Percentiles rank a stretch among this genome's conserved stretches.
Evolutionary conservation across 2,329 filamentous ascomycete genomes (phyloP).

Genomic region (Mariannaea elegans): DNA sequence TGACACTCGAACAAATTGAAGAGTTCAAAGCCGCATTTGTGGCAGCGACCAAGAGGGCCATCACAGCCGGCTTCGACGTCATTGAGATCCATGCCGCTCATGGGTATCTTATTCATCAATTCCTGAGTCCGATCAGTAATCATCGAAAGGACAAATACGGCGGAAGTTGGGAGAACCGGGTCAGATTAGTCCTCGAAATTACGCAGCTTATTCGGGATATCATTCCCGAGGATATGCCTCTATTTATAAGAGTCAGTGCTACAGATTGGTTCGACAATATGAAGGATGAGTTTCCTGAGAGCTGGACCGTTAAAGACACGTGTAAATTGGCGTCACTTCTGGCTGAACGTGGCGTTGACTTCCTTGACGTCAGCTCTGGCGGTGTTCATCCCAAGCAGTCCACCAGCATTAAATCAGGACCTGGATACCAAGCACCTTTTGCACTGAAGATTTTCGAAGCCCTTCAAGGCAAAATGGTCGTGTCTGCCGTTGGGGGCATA

Average conservation of each 20-base stretch:
- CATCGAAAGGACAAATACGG: constrained; percentile 73
- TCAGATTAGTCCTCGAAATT: constrained; percentile 73
- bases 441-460: constrained; percentile 60
- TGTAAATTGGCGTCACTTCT: constrained; percentile 9
- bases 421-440: constrained; percentile 73
- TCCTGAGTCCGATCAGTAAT: constrained; percentile 75
- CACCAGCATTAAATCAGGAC: constrained; percentile 55
- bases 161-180: constrained; percentile 76
- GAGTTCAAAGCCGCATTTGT: constrained; percentile 68
- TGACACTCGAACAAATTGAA: constrained; percentile 72
- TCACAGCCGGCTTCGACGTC: constrained; percentile 72
- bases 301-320: constrained; percentile 9
- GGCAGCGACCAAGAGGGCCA: constrained; percentile 61
- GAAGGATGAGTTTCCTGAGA: constrained; percentile 11
- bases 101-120: constrained; percentile 77
- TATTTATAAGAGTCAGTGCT: constrained; percentile 76
- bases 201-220: constrained; percentile 67
- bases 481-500: constrained; percentile 50
- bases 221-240: constrained; percentile 73
- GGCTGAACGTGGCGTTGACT: constrained; percentile 68
- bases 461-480: constrained; percentile 60
- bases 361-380: constrained; percentile 73
- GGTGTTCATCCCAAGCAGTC: constrained; percentile 64
- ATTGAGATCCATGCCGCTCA: constrained; percentile 83
- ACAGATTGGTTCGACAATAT: constrained; percentile 66